Base-by-base conservation (phyloP, 768 basidiomycete genomes). In the Tulasnella calospora region DNA sequence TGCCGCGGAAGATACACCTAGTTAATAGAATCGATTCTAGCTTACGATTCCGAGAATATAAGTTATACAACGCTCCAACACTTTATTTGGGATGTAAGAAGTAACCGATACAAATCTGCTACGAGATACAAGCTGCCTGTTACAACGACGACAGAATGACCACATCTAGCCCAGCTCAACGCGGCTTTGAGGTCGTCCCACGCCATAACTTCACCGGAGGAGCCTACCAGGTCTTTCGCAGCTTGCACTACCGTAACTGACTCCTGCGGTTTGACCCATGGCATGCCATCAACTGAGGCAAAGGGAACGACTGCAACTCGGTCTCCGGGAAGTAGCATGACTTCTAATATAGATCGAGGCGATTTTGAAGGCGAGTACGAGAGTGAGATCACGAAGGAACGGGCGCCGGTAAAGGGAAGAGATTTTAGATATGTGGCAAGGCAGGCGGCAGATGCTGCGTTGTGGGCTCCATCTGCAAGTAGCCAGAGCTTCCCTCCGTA, bases 81-180 rank as follows among this genome's bases (percentile, higher is more conserved):
- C 61, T 21, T 17, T 67, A 6, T 13, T 67, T 5, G 8, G 12
- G 33, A 5, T 1, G 61, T 10, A 3, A 33, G 61, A 30, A 81
- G 84, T 38, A 91, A 81, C 78, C 95, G 86, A 85, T 97, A 98
- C 77, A 96, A 90, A 85, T 99, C 97, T 13, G 95, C 95, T 1
- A 95, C 94, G 51, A 98, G 88, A 85, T 99, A 99, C 81, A 99
- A 83, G 84, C 98, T 99, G 51, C 97, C 98, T 33, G 94, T 92
- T 0, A 97, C 82, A 15, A 98, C 88, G 0, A 92, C 88, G 74
- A 95, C 82, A n/a, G 82, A 84, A 0, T 83, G 82, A 69, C 80
- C 76, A 30, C 40, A 78, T 76, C 33, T 0, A 30, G 85, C 84
- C 85, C 87, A 88, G n/a, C 84, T 81, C n/a, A 92, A 84, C 46